phyloP scores from a whole-genome alignment of 768 basidiomycete genomes.

The Mrakia blollopis region DNA sequence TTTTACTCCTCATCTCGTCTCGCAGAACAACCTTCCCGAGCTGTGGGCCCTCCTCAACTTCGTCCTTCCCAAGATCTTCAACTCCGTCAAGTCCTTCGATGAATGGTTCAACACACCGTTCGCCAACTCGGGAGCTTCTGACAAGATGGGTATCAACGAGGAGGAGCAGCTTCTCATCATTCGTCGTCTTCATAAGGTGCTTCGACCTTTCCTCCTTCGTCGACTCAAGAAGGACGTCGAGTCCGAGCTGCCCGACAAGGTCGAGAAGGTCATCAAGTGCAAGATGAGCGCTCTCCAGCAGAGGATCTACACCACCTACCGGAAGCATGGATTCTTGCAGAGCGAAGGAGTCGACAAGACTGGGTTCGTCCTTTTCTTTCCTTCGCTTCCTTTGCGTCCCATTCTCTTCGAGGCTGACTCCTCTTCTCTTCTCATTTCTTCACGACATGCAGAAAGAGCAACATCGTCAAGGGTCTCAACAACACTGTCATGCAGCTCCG shows the following conservation, averaged over 20 bases:
- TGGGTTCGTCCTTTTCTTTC: conserved; percentile 7
- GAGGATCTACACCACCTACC: conserved; percentile 94
- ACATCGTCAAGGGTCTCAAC: conserved; percentile 70
- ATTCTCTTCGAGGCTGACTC: background rate
- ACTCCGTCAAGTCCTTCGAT: conserved; percentile 97
- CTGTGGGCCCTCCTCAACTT: conserved; percentile 50
- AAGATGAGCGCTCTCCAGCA: conserved; percentile 88
- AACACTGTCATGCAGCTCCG: conserved; percentile 97
- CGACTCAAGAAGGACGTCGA: conserved; percentile 95
- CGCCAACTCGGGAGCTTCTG: conserved; percentile 86
- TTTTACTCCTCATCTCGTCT: conserved; percentile 3
- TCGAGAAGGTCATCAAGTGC: conserved; percentile 95
- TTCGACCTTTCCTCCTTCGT: conserved; percentile 87
- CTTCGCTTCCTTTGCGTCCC: background rate
- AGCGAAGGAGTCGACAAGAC: conserved; percentile 54
- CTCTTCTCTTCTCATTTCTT: background rate
- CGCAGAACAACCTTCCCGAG: conserved; percentile 45
- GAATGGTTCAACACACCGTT: conserved; percentile 99
- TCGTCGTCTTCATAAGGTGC: conserved; percentile 89
- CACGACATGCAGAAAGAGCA: background rate
- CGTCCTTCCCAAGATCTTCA: conserved; percentile 83
- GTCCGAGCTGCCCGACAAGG: conserved; percentile 90
- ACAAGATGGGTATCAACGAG: conserved; percentile 99
- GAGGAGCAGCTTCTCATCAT: conserved; percentile 98
- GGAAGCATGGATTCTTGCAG: conserved; percentile 82